Evolutionary conservation across 306 rosid species (phyloP).

Genomic region (Quercus robur): DNA sequence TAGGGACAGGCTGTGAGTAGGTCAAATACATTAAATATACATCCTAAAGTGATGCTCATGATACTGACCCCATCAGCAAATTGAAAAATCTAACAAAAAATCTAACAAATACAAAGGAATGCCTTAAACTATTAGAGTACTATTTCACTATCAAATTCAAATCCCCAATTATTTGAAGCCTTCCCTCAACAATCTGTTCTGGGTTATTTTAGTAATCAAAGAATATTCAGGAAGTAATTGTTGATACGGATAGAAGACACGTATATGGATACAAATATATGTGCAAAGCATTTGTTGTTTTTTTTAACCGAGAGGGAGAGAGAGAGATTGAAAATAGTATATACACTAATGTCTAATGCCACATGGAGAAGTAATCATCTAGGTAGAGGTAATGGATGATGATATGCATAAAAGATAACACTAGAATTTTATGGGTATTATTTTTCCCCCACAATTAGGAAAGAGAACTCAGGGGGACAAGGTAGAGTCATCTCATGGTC

Average conservation of each 20-base stretch:
- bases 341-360: not conserved
- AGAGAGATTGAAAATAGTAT: not conserved
- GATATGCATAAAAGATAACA: too few relatives aligned
- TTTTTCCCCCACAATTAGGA: too few relatives aligned
- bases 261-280: too few relatives aligned
- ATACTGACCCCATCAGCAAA: slow-evolving; percentile 35
- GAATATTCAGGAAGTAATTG: not conserved
- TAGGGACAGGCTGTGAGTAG: slow-evolving; percentile 60
- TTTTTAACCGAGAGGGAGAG: not conserved
- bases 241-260: too few relatives aligned
- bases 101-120: not conserved
- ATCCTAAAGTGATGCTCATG: slow-evolving; percentile 34
- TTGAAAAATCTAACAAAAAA: slow-evolving; percentile 6
- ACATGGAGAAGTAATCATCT: not conserved
- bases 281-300: too few relatives aligned
- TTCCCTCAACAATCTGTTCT: not conserved
- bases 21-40: slow-evolving; percentile 46
- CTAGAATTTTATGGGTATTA: too few relatives aligned
- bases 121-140: too few relatives aligned
- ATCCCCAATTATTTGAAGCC: not conserved
- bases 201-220: not conserved
- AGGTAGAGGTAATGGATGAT: too few relatives aligned
- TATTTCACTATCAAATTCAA: not conserved
- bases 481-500: not conserved
- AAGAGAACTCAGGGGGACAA: too few relatives aligned